phyloP scores from a whole-genome alignment of 306 rosid species.

The Castanea sativa region DNA sequence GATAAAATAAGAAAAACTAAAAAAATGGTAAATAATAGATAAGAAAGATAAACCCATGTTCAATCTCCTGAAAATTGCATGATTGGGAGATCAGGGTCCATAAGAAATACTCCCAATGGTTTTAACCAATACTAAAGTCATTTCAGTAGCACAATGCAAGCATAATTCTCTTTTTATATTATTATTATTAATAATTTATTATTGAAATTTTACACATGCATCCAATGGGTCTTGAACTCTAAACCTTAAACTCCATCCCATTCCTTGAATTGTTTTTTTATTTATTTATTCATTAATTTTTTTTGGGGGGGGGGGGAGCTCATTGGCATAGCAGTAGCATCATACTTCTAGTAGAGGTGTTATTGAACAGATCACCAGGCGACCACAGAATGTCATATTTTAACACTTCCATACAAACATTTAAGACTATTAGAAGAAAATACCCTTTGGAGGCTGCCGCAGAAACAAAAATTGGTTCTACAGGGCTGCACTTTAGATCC shows the following conservation, averaged over 20 bases:
- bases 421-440: constrained; percentile 8
- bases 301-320: no score
- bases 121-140: neutral
- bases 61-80: neutral
- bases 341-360: constrained; percentile 1
- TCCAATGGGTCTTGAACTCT: no score
- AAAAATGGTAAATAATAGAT: constrained; percentile 15
- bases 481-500: constrained; percentile 98
- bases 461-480: constrained; percentile 89
- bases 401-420: constrained; percentile 3
- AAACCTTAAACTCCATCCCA: no score
- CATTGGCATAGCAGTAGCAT: neutral
- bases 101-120: neutral
- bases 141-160: constrained; percentile 7
- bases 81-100: neutral
- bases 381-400: neutral
- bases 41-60: constrained; percentile 1
- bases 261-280: no score
- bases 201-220: no score
- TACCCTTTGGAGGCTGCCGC: constrained; percentile 96
- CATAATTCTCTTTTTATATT: neutral
- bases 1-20: neutral
- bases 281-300: no score
- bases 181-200: no score
- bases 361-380: constrained; percentile 2